Evolutionary conservation across 208 protist genomes (phyloP).

Genomic region (Trypanosoma mega): DNA sequence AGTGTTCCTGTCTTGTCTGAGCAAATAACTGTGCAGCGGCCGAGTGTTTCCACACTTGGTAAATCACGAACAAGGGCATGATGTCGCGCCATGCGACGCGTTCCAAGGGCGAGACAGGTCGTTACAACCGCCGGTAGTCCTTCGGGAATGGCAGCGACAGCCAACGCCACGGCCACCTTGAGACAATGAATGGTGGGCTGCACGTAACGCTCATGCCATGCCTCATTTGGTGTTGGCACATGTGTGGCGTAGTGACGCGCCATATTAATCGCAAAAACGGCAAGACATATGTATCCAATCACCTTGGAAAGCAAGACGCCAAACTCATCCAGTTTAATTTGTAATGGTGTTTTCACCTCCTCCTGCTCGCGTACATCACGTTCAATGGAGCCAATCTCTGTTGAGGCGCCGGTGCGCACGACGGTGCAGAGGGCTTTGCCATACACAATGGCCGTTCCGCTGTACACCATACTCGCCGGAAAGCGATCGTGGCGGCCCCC

Average conservation of each 20-base stretch:
- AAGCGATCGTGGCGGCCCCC: conserved; percentile 47
- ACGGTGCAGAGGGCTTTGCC: conserved; percentile 93
- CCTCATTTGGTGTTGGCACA: conserved; percentile 42
- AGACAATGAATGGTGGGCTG: conserved; percentile 87
- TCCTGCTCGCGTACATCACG: conserved; percentile 78
- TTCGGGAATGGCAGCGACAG: conserved; percentile 98
- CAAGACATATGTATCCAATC: conserved; percentile 87
- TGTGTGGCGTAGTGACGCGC: conserved; percentile 77
- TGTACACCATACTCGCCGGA: conserved; percentile 91
- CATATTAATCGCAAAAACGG: conserved; percentile 93
- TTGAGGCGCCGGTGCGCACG: conserved; percentile 87
- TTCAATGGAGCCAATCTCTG: conserved; percentile 95
- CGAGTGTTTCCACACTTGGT: conserved; percentile 97
- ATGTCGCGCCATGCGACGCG: conserved; percentile 94
- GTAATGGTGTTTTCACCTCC: conserved; percentile 93
- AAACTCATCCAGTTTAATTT: conserved; percentile 96
- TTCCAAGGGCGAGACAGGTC: conserved; percentile 95
- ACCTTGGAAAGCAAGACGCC: conserved; percentile 91
- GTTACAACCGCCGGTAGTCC: conserved; percentile 97
- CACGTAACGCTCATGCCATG: conserved; percentile 63
- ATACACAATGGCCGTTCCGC: conserved; percentile 91
- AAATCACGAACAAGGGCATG: conserved; percentile 95
- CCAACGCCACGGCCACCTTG: conserved; percentile 97
- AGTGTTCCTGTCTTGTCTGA: conserved; percentile 99
- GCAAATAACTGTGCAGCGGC: conserved; percentile 97